phyloP scores from a whole-genome alignment of 208 protist genomes.

The Leishmania amazonensis region DNA sequence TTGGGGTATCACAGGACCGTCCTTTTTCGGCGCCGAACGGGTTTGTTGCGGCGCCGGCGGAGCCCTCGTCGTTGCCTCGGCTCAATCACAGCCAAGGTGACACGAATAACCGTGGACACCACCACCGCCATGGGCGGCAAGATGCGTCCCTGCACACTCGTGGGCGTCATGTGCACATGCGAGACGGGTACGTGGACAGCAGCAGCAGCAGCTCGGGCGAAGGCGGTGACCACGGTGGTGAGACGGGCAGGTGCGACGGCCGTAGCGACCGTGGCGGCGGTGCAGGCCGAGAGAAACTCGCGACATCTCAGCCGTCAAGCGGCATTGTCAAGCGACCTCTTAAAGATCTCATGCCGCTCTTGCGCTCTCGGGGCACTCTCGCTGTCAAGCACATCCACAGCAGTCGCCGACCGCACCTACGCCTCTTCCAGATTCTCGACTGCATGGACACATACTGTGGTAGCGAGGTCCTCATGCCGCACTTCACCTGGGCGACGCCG shows the following conservation, averaged over 20 bases:
- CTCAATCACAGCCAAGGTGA: background rate
- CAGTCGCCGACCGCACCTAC: conserved; percentile 49
- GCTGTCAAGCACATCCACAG: conserved; percentile 46
- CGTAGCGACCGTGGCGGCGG: background rate
- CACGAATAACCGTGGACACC: background rate
- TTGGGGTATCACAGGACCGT: background rate
- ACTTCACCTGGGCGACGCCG: conserved; percentile 55
- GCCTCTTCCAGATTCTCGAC: conserved; percentile 72
- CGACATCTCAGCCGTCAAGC: conserved; percentile 17
- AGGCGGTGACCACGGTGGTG: background rate
- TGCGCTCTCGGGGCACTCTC: conserved; percentile 42
- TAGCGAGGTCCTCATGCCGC: conserved; percentile 58
- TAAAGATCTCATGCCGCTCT: conserved; percentile 53
- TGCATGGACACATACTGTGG: conserved; percentile 36
- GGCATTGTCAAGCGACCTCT: conserved; percentile 53
- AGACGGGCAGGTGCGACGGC: background rate
- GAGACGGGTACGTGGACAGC: background rate
- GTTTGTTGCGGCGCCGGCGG: background rate
- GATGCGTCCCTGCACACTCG: background rate
- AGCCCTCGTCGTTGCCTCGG: background rate
- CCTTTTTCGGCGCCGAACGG: background rate
- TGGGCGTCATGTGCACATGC: background rate
- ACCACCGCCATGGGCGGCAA: background rate
- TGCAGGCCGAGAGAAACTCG: background rate
- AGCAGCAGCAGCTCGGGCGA: conserved; percentile 1